Percentiles rank a stretch among this genome's conserved stretches.
phyloP scores from a whole-genome alignment of 139 green algal species.

The Trebouxia sp. region DNA sequence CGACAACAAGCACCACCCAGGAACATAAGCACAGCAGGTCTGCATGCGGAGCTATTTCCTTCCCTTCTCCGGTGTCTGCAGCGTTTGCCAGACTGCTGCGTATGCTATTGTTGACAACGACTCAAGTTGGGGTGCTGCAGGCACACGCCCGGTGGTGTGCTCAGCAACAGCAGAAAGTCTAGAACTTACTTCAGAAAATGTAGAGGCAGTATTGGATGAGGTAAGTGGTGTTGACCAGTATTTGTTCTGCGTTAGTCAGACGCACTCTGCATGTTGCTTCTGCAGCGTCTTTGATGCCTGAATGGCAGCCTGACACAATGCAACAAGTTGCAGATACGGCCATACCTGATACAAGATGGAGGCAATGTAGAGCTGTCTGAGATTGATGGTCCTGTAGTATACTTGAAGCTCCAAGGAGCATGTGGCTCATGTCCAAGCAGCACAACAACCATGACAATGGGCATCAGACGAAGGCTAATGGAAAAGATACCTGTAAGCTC shows the following conservation, averaged over 20 bases:
- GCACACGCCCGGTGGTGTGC: neutral
- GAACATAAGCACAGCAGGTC: no score
- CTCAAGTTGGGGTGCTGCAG: neutral
- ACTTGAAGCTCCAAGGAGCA: conserved; percentile 82
- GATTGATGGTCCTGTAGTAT: conserved; percentile 94
- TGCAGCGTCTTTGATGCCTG: neutral
- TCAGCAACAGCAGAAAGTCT: conserved; percentile 60
- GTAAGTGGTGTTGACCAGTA: conserved; percentile 43
- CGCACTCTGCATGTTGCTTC: neutral
- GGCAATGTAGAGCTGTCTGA: conserved; percentile 98
- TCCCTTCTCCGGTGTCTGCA: no score
- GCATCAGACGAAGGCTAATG: conserved; percentile 94
- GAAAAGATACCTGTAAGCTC: conserved; percentile 88
- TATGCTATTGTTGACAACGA: no score
- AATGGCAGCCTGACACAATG: neutral
- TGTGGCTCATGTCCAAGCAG: conserved; percentile 94
- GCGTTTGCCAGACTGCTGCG: no score
- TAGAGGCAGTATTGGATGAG: conserved; percentile 97
- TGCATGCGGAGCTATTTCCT: no score
- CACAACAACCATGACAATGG: conserved; percentile 98
- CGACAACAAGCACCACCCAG: no score
- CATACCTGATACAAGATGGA: conserved; percentile 92
- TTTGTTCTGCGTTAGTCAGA: neutral
- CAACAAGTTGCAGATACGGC: conserved; percentile 70
- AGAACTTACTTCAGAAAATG: conserved; percentile 96